phyloP scores from a whole-genome alignment of 768 basidiomycete genomes.

The Leucosporidium yakuticum region DNA sequence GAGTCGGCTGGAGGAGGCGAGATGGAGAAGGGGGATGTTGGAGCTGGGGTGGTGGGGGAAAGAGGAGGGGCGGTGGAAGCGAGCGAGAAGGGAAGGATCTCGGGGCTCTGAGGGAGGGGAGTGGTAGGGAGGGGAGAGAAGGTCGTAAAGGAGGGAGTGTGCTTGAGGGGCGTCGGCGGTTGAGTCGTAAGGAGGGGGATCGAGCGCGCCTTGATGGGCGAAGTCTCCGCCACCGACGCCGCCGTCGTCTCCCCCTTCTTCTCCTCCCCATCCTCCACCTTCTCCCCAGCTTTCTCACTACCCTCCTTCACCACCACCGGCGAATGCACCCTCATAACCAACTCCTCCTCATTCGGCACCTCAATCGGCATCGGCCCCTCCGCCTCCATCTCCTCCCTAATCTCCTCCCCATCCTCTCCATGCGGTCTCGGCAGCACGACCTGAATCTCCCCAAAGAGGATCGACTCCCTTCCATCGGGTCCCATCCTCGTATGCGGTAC shows the following conservation, averaged over 20 bases:
- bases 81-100: not conserved
- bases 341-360: not conserved
- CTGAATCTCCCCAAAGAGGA: slow-evolving; percentile 33
- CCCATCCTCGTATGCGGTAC: slow-evolving; percentile 30
- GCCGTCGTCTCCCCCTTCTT: not conserved
- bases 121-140: not conserved
- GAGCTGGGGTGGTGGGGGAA: not conserved
- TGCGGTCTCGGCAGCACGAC: slow-evolving; percentile 23
- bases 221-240: not conserved
- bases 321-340: not conserved
- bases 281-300: not conserved
- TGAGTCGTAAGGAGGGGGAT: slow-evolving; percentile 23
- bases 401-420: too few relatives aligned
- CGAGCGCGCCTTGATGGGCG: not conserved
- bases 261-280: not conserved
- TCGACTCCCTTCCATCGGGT: slow-evolving; percentile 24
- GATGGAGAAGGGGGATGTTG: too few relatives aligned
- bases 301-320: not conserved
- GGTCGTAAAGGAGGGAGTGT: not conserved
- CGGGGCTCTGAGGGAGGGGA: not conserved
- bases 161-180: slow-evolving; percentile 25
- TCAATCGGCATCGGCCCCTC: too few relatives aligned
- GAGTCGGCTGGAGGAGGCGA: too few relatives aligned
- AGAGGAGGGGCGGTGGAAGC: not conserved
- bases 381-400: too few relatives aligned